Evolutionary conservation across 345 rosid genomes (phyloP).

Genomic region (Aurinia saxatilis): DNA sequence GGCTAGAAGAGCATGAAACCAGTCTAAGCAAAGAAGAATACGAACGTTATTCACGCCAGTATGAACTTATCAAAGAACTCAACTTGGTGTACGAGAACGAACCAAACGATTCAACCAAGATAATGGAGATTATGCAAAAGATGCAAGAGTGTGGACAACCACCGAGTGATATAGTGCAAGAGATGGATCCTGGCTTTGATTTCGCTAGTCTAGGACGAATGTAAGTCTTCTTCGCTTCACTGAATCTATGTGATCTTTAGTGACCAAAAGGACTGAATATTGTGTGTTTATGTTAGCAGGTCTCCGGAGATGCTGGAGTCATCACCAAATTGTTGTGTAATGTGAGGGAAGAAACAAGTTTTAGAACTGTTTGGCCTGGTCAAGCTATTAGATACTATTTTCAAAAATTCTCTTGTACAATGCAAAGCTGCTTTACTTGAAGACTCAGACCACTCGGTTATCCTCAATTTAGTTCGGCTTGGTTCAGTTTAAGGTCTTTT

Average conservation of each 20-base stretch:
- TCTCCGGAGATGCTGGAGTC: slow-evolving; percentile 69
- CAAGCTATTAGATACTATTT: not conserved
- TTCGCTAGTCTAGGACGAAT: slow-evolving; percentile 65
- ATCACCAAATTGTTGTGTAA: slow-evolving; percentile 68
- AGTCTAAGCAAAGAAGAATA: slow-evolving; percentile 58
- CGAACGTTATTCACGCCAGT: slow-evolving; percentile 58
- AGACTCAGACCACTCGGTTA: not conserved
- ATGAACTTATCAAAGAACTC: slow-evolving; percentile 70
- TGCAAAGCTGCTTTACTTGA: not conserved
- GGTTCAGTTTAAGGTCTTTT: not conserved
- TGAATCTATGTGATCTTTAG: not conserved
- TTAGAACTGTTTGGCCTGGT: not conserved
- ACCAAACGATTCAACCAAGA: slow-evolving; percentile 62
- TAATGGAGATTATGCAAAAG: slow-evolving; percentile 91
- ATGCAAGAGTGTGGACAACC: slow-evolving; percentile 99
- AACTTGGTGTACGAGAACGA: slow-evolving; percentile 82
- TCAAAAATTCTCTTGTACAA: not conserved
- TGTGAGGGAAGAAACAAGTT: slow-evolving; percentile 40
- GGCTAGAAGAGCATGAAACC: slow-evolving; percentile 79
- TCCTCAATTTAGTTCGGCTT: not conserved
- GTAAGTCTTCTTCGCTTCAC: slow-evolving; percentile 41
- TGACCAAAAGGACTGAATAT: not conserved
- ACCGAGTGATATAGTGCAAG: slow-evolving; percentile 85
- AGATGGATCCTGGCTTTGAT: slow-evolving; percentile 86
- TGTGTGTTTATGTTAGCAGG: slow-evolving; percentile 30